Base-by-base conservation (phyloP, 2,329 filamentous ascomycete genomes). In the Lizonia empirigonia region DNA sequence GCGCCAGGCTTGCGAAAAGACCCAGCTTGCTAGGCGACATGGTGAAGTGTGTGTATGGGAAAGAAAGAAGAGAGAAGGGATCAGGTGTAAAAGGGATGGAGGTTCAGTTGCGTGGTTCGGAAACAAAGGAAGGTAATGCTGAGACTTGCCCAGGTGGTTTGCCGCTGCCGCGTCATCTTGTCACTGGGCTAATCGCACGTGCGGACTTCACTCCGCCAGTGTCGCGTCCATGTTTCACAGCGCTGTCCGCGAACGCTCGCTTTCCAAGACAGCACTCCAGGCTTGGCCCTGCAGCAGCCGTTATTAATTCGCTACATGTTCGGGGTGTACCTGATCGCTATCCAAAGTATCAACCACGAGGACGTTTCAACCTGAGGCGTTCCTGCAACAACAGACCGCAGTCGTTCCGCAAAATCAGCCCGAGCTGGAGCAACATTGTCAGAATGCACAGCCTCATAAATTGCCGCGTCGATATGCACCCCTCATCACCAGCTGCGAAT, bases 1-100 rank as follows among this genome's bases (percentile, higher is more conserved):
- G 67, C 63, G 70, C 71, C 61, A 74, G 55, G 55, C 60, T 62
- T 54, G 69, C 68, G 53, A 62, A 56, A 27, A 73, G 57, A 55
- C 69, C 68, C 47, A 73, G 51, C 34, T 64, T 64, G 55, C 55
- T 65, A 47, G 55, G 56, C 55, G 65, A 58, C 71, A 73, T 74
- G 18, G 27, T 64, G 39, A 40, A 39, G 18, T 45, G 42, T 50
- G 44, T 50, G 47, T 47, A 62, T 58, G 37, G 52, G 53, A 46
- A 51, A 45, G 44, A 53, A 46, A 44, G 40, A 38, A 39, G 40
- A 39, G 40, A 39, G 33, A 44, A 44, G 24, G 58, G 50, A 42
- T 58, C 44, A 46, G 47, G 47, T 47, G 36, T 41, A 41, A 29
- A 50, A 56, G 63, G 54, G 44, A 38, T 35, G 36, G 29, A 35